These are phyloP conservation scores for Mortierella sp. DNA, from an alignment of 371 early-diverging fungal genomes.

Conservation along the genomic window DNA sequence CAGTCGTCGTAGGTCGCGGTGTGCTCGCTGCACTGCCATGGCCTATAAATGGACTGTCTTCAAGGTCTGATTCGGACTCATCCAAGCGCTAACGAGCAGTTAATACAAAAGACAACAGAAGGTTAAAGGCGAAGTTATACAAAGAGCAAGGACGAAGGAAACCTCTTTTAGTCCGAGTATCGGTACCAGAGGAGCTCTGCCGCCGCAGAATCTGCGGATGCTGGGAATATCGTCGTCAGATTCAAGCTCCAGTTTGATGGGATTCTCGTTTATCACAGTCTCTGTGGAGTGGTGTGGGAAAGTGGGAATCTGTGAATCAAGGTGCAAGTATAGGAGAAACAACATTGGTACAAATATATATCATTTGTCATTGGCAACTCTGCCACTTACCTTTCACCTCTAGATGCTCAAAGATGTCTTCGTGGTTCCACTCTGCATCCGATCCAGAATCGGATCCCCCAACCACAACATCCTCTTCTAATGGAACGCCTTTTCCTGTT, in stretches of 20 bases:
- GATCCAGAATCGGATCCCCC: conserved; percentile 38
- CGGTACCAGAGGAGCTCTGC: conserved; percentile 9
- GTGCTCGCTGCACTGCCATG: no score
- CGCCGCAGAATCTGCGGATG: conserved; percentile 9
- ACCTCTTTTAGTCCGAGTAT: no score
- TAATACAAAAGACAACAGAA: background rate
- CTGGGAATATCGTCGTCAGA: conserved; percentile 39
- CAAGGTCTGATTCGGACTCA: conserved; percentile 41
- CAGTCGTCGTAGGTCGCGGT: conserved; percentile 4
- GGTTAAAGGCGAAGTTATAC: background rate
- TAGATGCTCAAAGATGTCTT: background rate
- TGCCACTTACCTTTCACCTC: background rate
- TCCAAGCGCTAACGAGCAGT: conserved; percentile 3
- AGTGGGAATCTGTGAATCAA: no score
- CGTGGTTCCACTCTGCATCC: conserved; percentile 43
- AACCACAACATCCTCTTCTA: background rate
- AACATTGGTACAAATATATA: no score
- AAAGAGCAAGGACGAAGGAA: background rate
- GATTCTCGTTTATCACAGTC: background rate
- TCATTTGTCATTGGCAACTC: no score
- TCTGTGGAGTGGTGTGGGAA: background rate
- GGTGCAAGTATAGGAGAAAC: no score
- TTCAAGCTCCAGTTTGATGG: background rate
- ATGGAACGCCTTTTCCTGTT: no score
- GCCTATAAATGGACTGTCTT: conserved; percentile 22